Conservation (phyloP, 23 red algal genomes). For the Gracilariopsis chorda region DNA sequence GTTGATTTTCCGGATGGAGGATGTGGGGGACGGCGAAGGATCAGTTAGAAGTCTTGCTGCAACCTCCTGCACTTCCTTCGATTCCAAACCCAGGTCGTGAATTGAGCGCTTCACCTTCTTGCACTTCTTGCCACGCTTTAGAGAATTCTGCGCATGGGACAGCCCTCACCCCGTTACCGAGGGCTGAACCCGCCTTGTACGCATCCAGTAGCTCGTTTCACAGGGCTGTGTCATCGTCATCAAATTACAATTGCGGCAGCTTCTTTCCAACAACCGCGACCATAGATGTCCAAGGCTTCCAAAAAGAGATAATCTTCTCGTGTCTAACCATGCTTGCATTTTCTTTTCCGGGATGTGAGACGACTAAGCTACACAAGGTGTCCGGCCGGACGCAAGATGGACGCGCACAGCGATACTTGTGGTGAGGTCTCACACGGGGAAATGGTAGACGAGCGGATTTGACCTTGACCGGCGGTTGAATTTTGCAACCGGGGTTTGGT, state of each 20-base stretch:
- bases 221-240: slow-evolving; percentile 9
- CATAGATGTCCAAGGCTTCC: slow-evolving; percentile 33
- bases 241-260: slow-evolving; percentile 41
- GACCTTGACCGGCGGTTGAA: background rate
- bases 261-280: slow-evolving; percentile 64
- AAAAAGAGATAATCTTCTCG: slow-evolving; percentile 73
- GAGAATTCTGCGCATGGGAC: slow-evolving; percentile 76
- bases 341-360: too few relatives aligned
- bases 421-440: too few relatives aligned
- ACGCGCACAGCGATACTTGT: too few relatives aligned
- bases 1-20: too few relatives aligned
- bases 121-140: slow-evolving; percentile 26
- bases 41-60: too few relatives aligned
- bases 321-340: slow-evolving; percentile 66
- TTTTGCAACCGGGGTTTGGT: background rate
- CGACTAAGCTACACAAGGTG: too few relatives aligned
- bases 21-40: too few relatives aligned
- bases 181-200: too few relatives aligned
- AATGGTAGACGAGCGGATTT: too few relatives aligned
- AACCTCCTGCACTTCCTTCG: slow-evolving; percentile 51
- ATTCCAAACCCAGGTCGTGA: slow-evolving; percentile 63
- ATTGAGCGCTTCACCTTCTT: slow-evolving; percentile 61
- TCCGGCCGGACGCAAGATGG: too few relatives aligned
- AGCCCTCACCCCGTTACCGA: too few relatives aligned
- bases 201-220: slow-evolving; percentile 7